These are phyloP conservation scores for Yarrowia yakushimensis DNA, from an alignment of 805 yeast species.

Conservation along the genomic window DNA sequence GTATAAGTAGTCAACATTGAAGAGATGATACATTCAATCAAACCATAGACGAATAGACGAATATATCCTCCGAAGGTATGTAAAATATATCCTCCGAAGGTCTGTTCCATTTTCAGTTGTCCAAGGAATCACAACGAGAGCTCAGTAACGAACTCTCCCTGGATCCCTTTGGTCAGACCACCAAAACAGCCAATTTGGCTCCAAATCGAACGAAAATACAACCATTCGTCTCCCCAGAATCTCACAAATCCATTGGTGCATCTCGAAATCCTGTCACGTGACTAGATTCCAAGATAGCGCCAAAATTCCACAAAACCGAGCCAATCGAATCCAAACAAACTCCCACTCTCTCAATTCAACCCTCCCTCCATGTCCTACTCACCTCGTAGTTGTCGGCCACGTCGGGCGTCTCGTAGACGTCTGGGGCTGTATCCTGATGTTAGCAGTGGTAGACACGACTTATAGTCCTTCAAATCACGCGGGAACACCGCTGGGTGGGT, in stretches of 20 bases:
- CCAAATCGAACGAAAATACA: not conserved
- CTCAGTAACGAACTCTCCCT: no score
- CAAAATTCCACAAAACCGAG: no score
- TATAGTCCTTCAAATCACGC: not conserved
- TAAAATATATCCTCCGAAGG: no score
- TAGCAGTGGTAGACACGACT: not conserved
- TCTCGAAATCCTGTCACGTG: not conserved
- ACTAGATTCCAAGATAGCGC: not conserved
- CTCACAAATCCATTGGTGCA: not conserved
- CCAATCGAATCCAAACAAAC: not conserved
- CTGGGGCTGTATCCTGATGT: constrained; percentile 19
- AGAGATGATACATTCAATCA: no score
- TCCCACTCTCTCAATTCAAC: not conserved
- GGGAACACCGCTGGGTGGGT: no score
- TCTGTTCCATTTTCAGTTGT: no score
- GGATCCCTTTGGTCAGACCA: no score
- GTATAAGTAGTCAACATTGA: no score
- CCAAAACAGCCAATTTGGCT: not conserved
- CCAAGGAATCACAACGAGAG: no score
- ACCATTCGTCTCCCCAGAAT: not conserved
- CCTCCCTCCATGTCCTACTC: not conserved
- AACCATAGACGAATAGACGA: no score
- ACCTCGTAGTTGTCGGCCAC: constrained; percentile 6
- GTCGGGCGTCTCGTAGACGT: constrained; percentile 21
- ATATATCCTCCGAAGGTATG: no score